Evolutionary conservation across 202 grass and related monocot genomes (phyloP).

Genomic region (Hordeum pubiflorum): DNA sequence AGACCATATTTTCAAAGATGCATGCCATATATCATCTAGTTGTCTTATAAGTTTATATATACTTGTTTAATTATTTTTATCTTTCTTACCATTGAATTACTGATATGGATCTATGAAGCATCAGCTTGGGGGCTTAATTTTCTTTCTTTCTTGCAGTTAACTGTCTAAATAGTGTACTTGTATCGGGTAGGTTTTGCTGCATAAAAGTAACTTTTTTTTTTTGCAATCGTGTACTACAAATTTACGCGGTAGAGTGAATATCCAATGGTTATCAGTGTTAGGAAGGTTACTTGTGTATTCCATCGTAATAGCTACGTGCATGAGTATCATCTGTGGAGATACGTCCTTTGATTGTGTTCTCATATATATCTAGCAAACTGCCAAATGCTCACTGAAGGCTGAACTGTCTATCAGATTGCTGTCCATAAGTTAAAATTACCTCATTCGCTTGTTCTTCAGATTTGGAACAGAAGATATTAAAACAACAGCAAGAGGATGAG

Average conservation of each 20-base stretch:
- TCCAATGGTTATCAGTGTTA: too few relatives aligned
- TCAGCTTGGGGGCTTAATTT: background rate
- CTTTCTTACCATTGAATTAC: background rate
- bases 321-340: too few relatives aligned
- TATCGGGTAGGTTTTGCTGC: background rate
- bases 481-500: background rate
- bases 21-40: background rate
- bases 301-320: too few relatives aligned
- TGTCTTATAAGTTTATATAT: background rate
- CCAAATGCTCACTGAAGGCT: too few relatives aligned
- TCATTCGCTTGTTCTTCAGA: background rate
- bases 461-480: background rate
- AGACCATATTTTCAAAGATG: background rate
- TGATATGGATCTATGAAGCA: background rate
- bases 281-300: too few relatives aligned
- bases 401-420: background rate
- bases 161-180: background rate
- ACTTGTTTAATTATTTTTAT: background rate
- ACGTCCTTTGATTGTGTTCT: too few relatives aligned
- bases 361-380: too few relatives aligned
- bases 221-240: too few relatives aligned
- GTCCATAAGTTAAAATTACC: background rate
- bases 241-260: too few relatives aligned
- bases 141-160: background rate
- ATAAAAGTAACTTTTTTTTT: too few relatives aligned